phyloP scores from a whole-genome alignment of 2,329 filamentous ascomycete species.

The Fusarium agapanthi region DNA sequence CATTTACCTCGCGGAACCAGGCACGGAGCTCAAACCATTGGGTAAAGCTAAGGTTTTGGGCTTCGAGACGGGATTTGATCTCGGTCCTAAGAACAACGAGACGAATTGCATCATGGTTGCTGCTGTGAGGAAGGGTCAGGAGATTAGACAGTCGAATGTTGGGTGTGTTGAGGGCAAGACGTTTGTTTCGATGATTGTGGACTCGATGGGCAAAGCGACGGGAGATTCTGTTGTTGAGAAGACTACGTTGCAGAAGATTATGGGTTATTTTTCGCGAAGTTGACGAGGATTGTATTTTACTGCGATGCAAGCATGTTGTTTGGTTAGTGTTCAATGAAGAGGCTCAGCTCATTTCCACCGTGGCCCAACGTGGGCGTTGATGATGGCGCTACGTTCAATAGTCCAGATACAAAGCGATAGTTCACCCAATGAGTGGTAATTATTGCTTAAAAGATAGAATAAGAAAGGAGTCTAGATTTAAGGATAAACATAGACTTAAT shows the following conservation, averaged over 20 bases:
- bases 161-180: conserved; percentile 27
- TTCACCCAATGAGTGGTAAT: not conserved
- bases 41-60: conserved; percentile 9
- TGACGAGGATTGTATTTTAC: conserved; percentile 45
- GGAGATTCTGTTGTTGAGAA: not conserved
- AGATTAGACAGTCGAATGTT: conserved; percentile 34
- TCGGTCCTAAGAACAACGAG: conserved; percentile 14
- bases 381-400: not conserved
- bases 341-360: not conserved
- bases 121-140: conserved; percentile 28
- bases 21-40: not conserved
- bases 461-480: not conserved
- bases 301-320: not conserved
- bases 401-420: not conserved
- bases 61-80: conserved; percentile 41
- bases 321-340: not conserved
- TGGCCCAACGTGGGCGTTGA: fast-evolving
- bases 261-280: not conserved
- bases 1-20: conserved; percentile 20
- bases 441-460: not conserved
- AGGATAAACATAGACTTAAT: not conserved
- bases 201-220: not conserved
- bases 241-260: conserved; percentile 15
- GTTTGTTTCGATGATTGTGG: conserved; percentile 19
- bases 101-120: conserved; percentile 32